These are phyloP conservation scores for Cunninghamia lanceolata DNA, from an alignment of 75 land plant genomes.

Conservation along the genomic window DNA sequence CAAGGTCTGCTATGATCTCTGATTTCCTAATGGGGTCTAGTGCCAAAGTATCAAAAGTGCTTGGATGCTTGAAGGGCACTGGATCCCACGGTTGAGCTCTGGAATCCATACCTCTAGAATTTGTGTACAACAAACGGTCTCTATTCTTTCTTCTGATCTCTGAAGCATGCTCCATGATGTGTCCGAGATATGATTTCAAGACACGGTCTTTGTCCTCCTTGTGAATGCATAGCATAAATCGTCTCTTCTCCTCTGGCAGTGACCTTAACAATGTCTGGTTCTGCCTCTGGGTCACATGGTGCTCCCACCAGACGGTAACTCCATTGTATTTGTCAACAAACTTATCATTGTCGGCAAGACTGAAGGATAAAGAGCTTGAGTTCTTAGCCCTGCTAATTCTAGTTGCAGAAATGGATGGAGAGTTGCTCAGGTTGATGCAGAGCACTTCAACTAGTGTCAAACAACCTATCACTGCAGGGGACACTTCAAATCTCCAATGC, in stretches of 20 bases:
- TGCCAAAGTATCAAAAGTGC: constrained; percentile 81
- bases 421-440: constrained; percentile 57
- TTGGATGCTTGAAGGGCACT: constrained; percentile 90
- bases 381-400: constrained; percentile 54
- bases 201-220: constrained; percentile 43
- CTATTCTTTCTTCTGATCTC: constrained; percentile 41
- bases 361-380: constrained; percentile 60
- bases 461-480: no score
- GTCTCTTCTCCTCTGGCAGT: constrained; percentile 58
- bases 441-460: no score
- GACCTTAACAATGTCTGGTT: constrained; percentile 41
- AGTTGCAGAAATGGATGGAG: constrained; percentile 40
- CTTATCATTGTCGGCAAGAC: constrained; percentile 57
- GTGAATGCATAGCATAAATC: constrained; percentile 53
- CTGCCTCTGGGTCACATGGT: constrained; percentile 41
- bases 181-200: constrained; percentile 58
- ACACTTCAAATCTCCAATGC: no score
- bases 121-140: constrained; percentile 67
- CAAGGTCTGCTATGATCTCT: constrained; percentile 65
- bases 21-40: constrained; percentile 65
- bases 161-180: constrained; percentile 45
- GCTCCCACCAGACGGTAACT: constrained; percentile 42
- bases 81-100: constrained; percentile 73
- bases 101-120: constrained; percentile 50
- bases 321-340: constrained; percentile 45